A percentile compares a stretch with the other conserved stretches of the same genome.
These are phyloP conservation scores for Pelagomonas calceolata DNA, from an alignment of 108 stramenopile genomes.

Conservation along the genomic window DNA sequence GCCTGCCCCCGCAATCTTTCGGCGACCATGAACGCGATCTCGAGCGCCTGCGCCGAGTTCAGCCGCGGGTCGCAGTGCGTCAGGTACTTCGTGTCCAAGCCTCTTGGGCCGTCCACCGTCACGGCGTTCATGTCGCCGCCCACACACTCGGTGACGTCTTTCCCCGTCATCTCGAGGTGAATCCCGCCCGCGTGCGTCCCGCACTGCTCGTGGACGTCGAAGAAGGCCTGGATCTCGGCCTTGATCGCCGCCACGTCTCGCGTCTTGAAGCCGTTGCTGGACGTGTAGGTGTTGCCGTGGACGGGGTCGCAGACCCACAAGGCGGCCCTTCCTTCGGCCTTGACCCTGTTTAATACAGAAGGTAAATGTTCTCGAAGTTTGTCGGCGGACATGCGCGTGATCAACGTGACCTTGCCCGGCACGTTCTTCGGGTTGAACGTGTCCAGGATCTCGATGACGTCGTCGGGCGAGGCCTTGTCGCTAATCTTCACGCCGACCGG, in stretches of 20 bases:
- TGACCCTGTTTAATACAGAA: conserved; percentile 87
- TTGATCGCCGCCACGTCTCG: conserved; percentile 86
- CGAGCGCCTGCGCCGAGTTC: conserved; percentile 93
- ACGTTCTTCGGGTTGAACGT: conserved; percentile 89
- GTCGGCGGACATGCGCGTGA: conserved; percentile 95
- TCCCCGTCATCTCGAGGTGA: conserved; percentile 92
- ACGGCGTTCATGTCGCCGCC: conserved; percentile 84
- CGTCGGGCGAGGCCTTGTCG: conserved; percentile 87
- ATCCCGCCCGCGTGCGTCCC: conserved; percentile 95
- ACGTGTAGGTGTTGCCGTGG: conserved; percentile 96
- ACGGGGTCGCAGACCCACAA: conserved; percentile 93
- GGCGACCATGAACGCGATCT: conserved; percentile 91
- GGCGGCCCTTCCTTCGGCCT: conserved; percentile 83
- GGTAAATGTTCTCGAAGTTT: conserved; percentile 87
- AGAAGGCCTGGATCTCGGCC: conserved; percentile 88
- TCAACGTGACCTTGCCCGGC: conserved; percentile 86
- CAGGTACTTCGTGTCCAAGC: conserved; percentile 60
- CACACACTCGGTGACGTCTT: conserved; percentile 96
- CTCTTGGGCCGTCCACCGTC: conserved; percentile 7
- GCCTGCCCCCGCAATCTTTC: conserved; percentile 77
- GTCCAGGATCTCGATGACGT: conserved; percentile 76
- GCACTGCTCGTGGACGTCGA: conserved; percentile 97
- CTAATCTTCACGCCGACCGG: conserved; percentile 93
- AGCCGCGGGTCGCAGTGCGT: conserved; percentile 95
- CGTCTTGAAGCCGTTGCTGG: conserved; percentile 77